A percentile compares a stretch with the other conserved stretches of the same genome.
Evolutionary conservation across 1,284 basidiomycete genomes (phyloP).

Genomic region (Tylopilus orsonianus): DNA sequence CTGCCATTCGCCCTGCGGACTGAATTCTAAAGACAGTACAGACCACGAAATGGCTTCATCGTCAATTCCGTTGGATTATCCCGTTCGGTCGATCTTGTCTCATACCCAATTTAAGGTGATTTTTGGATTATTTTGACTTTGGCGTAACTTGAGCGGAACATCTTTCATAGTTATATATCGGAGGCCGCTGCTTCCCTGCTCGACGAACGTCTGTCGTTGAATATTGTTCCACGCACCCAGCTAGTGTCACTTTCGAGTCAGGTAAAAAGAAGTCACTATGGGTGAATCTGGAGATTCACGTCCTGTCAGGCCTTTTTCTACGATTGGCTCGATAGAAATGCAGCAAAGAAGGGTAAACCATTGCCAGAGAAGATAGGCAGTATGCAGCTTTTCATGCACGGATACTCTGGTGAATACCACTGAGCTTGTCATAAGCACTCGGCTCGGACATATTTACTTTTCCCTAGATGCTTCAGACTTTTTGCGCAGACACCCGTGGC

Average conservation of each 20-base stretch:
- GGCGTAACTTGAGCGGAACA: slow-evolving; percentile 1
- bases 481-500: slow-evolving; percentile 83
- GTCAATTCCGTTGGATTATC: slow-evolving; percentile 81
- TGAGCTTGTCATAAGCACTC: background rate
- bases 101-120: slow-evolving; percentile 80
- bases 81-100: slow-evolving; percentile 84
- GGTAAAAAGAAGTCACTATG: slow-evolving; percentile 40
- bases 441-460: background rate
- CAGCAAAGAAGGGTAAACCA: slow-evolving; percentile 75
- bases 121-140: background rate
- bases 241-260: slow-evolving; percentile 80
- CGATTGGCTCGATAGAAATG: slow-evolving; percentile 82
- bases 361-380: slow-evolving; percentile 87
- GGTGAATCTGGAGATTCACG: slow-evolving; percentile 8
- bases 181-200: slow-evolving; percentile 87
- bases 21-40: slow-evolving; percentile 31
- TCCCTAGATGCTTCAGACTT: slow-evolving; percentile 81
- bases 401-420: slow-evolving; percentile 62
- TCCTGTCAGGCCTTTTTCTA: slow-evolving; percentile 77
- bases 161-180: slow-evolving; percentile 52
- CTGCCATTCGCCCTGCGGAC: background rate
- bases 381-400: slow-evolving; percentile 86
- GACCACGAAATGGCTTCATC: slow-evolving; percentile 90
- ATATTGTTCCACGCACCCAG: slow-evolving; percentile 86
- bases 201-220: slow-evolving; percentile 70